Base-by-base conservation (phyloP, 1,139 yeast genomes). In the Candida sojae region DNA sequence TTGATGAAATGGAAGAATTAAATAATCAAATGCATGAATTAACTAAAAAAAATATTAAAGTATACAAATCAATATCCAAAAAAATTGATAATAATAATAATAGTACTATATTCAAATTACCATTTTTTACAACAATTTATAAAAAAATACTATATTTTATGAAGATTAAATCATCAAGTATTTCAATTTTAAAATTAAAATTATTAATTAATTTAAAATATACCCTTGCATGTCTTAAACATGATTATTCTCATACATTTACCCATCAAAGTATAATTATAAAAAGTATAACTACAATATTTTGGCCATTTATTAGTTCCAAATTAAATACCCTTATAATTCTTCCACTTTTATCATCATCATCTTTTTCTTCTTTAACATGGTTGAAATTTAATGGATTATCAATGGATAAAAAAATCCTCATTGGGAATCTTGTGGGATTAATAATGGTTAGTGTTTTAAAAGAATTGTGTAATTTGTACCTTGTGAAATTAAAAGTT, bases 231-330 rank as follows among this genome's bases (percentile, higher is more conserved):
- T 68, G 78, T 50, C 43, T 73, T 36, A 55, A 56, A 33, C 58
- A 68, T 47, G 79, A 75, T 56, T 75, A 70, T 55, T 67, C 78
- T 1, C 35, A 54, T 1, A 53, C 65, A 1, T 56, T 70, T 10
- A 48, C 63, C 1, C 46, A 54, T 33, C 59, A 57, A 13, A 71
- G 75, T 12, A 53, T 59, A 5, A 58, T 70, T 2, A 53, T 73
- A 21, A 56, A 67, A 34, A 53, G 62, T 9, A 47, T 73, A 12
- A 67, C 77, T 5, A 71, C 79, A 0, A 43, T 71, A 8, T 25
- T 67, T 39, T 75, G 80, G 80, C 80, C 80, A 17, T 70, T 64
- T 48, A 26, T 69, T 10, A 64, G 76, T 10, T 64, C 76, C 0
- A 41, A 33, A 41, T 34, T 41, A 25, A 33, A 26, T 17, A 11